A percentile compares a stretch with the other conserved stretches of the same genome.
phyloP scores from a whole-genome alignment of 2,329 filamentous ascomycete species.

The Neonectria ditissima region DNA sequence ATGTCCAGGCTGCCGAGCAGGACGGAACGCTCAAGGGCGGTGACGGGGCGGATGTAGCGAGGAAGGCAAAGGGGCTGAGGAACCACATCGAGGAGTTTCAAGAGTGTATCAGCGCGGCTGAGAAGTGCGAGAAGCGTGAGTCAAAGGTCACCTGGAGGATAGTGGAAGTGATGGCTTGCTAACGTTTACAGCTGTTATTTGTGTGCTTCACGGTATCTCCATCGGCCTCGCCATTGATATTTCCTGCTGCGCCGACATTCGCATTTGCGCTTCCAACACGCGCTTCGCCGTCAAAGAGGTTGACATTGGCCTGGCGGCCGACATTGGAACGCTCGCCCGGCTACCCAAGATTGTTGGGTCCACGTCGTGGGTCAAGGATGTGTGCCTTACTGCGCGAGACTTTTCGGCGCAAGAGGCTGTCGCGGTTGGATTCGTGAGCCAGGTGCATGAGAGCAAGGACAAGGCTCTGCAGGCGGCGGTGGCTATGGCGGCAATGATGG shows the following conservation, averaged over 20 bases:
- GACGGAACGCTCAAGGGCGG: conserved; percentile 57
- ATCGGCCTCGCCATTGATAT: conserved; percentile 85
- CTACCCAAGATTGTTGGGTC: conserved; percentile 80
- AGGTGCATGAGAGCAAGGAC: conserved; percentile 72
- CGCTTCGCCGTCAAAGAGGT: conserved; percentile 83
- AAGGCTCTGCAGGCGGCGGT: conserved; percentile 72
- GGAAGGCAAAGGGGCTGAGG: conserved; percentile 71
- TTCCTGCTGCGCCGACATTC: conserved; percentile 76
- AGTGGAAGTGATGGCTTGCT: conserved; percentile 19
- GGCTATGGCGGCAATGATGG: conserved; percentile 73
- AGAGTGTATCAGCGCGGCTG: conserved; percentile 77
- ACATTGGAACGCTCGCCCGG: conserved; percentile 80
- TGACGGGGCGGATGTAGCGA: conserved; percentile 66
- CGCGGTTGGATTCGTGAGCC: conserved; percentile 76
- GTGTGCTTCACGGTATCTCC: conserved; percentile 81
- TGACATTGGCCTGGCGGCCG: conserved; percentile 83
- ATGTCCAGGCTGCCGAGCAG: conserved; percentile 77
- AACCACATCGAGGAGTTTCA: conserved; percentile 85
- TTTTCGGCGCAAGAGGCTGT: conserved; percentile 78
- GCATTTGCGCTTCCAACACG: conserved; percentile 70
- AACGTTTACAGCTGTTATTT: conserved; percentile 75
- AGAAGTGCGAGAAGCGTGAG: conserved; percentile 89
- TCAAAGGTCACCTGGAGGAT: conserved; percentile 33
- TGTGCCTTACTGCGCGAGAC: conserved; percentile 76
- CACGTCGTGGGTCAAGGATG: conserved; percentile 82